Percentiles rank a stretch among this genome's conserved stretches.
phyloP scores from a whole-genome alignment of 2,329 filamentous ascomycete species.

The Monosporascus sp. region DNA sequence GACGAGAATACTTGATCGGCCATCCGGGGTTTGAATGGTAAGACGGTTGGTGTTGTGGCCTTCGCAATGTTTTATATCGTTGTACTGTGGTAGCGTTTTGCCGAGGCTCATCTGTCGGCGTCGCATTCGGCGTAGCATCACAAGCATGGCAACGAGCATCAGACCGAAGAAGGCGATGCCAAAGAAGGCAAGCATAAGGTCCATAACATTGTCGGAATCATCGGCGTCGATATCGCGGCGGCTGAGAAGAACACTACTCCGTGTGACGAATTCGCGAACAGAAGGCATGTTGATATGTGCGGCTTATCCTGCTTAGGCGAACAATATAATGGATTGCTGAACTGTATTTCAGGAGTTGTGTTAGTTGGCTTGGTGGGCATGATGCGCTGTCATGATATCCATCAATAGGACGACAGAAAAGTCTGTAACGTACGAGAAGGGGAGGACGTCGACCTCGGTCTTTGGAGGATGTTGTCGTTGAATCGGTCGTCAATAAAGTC shows the following conservation, averaged over 20 bases:
- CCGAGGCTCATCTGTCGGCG: conserved; percentile 41
- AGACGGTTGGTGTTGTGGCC: conserved; percentile 49
- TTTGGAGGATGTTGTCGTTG: conserved; percentile 15
- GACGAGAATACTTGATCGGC: conserved; percentile 66
- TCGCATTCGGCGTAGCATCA: conserved; percentile 65
- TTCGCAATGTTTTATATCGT: conserved; percentile 49
- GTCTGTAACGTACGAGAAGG: conserved; percentile 21
- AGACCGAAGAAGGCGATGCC: conserved; percentile 71
- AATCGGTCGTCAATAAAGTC: conserved; percentile 9
- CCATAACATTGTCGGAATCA: conserved; percentile 57
- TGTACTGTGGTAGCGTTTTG: conserved; percentile 63
- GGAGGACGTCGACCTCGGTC: conserved; percentile 19
- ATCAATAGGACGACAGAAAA: not conserved
- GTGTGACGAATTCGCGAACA: conserved; percentile 32
- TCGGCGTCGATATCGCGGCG: conserved; percentile 36
- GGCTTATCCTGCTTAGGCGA: conserved; percentile 11
- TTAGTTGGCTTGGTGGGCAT: conserved; percentile 10
- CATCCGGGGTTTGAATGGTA: conserved; percentile 52
- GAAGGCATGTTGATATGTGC: conserved; percentile 22
- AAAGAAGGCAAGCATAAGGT: conserved; percentile 74
- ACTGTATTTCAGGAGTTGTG: conserved; percentile 13
- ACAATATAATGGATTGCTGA: conserved; percentile 16
- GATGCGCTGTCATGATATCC: not conserved
- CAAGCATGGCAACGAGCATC: conserved; percentile 59
- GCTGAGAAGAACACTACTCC: conserved; percentile 37